Evolutionary conservation across 371 early-diverging fungal genomes (phyloP), one percentile per base, ranked within the genome.

Genomic region (Rhizopus arrhizus): DNA sequence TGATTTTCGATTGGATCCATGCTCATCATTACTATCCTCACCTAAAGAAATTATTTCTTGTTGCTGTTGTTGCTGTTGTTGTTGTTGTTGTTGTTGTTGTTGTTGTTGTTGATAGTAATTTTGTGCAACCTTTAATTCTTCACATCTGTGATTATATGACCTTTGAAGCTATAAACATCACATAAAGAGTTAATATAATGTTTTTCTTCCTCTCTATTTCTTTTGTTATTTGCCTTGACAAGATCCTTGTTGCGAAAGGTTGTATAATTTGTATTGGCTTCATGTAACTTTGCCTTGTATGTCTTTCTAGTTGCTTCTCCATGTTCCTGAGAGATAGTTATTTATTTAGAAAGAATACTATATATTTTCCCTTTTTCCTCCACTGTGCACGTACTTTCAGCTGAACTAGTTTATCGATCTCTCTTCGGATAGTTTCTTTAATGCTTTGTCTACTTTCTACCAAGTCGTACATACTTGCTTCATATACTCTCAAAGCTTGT

Each of bases 71-170:
- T 22, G 22, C 2, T 22, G 22, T 2, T 22, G 22, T 22, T 22
- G 22, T 22, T 22, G 22, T 22, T 22, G 22, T 2, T 22, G 22
- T 22, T 22, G 22, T 22, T 22, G 22, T 29, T 29, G 31, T 32
- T 48, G 58, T 50, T 74, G 68, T 56, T 76, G 73, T 35, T 69
- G 66, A 40, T 63, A 46, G 11, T 29, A 56, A 5, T 16, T 48
- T 49, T 68, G 80, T 45, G 64, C 66, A 13, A 43, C 67, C 61
- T 63, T 78, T 60, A 59, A 49, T 10, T 68, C 68, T 2, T 68
- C 68, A 29, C 67, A 73, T 76, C 66, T 72, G 56, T 62, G 64
- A 2, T 4, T 65, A 53, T 85, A 85, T 1, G 64, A 43, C 62
- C 71, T 78, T 43, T 77, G 81, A 16, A 79, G 65, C 84, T 83